Percentiles rank a stretch among this genome's conserved stretches.
These are phyloP conservation scores for Meripilus lineatus DNA, from an alignment of 1,284 basidiomycete genomes.

Conservation along the genomic window DNA sequence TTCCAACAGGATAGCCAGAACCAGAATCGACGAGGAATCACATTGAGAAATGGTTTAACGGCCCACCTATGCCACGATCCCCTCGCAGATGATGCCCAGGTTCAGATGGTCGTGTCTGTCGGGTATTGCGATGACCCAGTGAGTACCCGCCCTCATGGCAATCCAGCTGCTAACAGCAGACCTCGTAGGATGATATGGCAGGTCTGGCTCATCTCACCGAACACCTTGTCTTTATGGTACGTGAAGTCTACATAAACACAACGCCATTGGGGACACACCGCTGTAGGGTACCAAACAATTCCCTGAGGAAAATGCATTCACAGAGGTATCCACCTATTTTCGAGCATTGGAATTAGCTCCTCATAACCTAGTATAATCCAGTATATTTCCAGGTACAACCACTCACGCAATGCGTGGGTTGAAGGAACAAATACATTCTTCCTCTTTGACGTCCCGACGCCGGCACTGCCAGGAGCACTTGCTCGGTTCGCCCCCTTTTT, in stretches of 20 bases:
- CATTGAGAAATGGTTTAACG: constrained; percentile 84
- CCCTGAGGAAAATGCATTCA: constrained; percentile 91
- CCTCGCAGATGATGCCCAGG: constrained; percentile 91
- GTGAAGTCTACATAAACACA: constrained; percentile 14
- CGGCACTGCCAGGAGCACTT: constrained; percentile 79
- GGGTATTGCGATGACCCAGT: constrained; percentile 95
- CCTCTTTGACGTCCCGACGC: constrained; percentile 85
- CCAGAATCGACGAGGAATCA: constrained; percentile 82
- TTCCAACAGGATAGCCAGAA: constrained; percentile 74
- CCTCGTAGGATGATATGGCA: constrained; percentile 71
- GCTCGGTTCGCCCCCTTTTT: constrained; percentile 95
- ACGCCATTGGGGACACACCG: constrained; percentile 16
- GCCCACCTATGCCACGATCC: constrained; percentile 85
- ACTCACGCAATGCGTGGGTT: constrained; percentile 92
- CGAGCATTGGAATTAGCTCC: constrained; percentile 2
- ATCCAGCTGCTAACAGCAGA: constrained; percentile 3
- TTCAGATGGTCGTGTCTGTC: constrained; percentile 92
- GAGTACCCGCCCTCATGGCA: constrained; percentile 25
- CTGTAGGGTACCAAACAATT: constrained; percentile 74
- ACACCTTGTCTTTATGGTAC: constrained; percentile 92
- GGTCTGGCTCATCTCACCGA: constrained; percentile 94
- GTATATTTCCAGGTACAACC: constrained; percentile 92
- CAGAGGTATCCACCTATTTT: constrained; percentile 45
- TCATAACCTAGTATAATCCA: constrained; percentile 26
- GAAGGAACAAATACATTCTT: constrained; percentile 93